Evolutionary conservation across 2,329 filamentous ascomycete genomes (phyloP).

Genomic region (Alternaria brassicae): DNA sequence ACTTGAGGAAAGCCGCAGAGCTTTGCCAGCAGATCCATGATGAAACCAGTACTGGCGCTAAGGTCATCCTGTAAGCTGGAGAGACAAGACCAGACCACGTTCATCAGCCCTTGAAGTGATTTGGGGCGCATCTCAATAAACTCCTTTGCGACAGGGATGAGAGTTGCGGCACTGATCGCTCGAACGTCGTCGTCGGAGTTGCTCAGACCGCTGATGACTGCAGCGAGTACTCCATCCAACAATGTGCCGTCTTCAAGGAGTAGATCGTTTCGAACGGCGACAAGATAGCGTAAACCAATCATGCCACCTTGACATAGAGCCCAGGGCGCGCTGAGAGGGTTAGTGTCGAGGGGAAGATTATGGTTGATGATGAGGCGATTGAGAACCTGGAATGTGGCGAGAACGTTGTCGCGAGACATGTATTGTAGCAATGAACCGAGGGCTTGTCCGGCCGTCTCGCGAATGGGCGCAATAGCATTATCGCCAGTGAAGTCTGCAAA

Average conservation of each 20-base stretch:
- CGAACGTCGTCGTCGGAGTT: slow-evolving; percentile 95
- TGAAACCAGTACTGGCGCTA: slow-evolving; percentile 94
- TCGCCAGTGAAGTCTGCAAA: slow-evolving; percentile 99
- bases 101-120: slow-evolving; percentile 81
- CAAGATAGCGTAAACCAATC: slow-evolving; percentile 93
- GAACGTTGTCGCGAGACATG: slow-evolving; percentile 78
- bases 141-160: slow-evolving; percentile 95
- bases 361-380: slow-evolving; percentile 92
- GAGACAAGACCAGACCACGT: slow-evolving; percentile 96
- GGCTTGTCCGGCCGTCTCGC: slow-evolving; percentile 94
- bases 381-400: slow-evolving; percentile 82
- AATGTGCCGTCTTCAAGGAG: slow-evolving; percentile 82
- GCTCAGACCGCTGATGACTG: slow-evolving; percentile 92
- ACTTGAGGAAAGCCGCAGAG: slow-evolving; percentile 95
- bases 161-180: slow-evolving; percentile 94
- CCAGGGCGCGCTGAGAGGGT: slow-evolving; percentile 74
- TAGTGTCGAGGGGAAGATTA: slow-evolving; percentile 62
- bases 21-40: slow-evolving; percentile 97
- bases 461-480: slow-evolving; percentile 93
- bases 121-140: slow-evolving; percentile 84
- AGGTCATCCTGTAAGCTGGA: slow-evolving; percentile 97
- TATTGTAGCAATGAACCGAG: slow-evolving; percentile 88
- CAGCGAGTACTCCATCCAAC: slow-evolving; percentile 89
- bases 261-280: slow-evolving; percentile 91
- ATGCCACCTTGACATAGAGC: slow-evolving; percentile 97